Evolutionary conservation across 2,329 filamentous ascomycete species (phyloP).

Genomic region (Plectosphaerella cucumerina): DNA sequence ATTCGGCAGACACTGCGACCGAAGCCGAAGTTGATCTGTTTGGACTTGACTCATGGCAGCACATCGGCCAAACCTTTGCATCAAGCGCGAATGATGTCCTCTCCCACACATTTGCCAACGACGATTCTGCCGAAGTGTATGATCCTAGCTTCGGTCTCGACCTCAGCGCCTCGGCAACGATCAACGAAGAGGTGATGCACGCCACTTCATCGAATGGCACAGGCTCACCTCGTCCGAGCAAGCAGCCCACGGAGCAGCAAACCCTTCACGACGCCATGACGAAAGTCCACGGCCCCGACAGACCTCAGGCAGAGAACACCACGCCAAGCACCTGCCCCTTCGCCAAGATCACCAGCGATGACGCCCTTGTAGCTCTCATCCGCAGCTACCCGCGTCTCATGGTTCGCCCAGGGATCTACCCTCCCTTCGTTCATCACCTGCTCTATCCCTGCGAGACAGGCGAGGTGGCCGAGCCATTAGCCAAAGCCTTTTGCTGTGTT

Average conservation of each 20-base stretch:
- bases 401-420: constrained; percentile 7
- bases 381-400: constrained; percentile 7
- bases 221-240: not conserved
- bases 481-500: not conserved
- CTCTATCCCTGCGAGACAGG: constrained; percentile 8
- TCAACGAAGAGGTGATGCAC: not conserved
- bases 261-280: not conserved
- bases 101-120: not conserved
- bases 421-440: constrained; percentile 10
- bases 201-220: not conserved
- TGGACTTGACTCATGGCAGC: too few relatives aligned
- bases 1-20: too few relatives aligned
- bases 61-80: not conserved
- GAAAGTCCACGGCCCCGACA: not conserved
- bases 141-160: not conserved
- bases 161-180: not conserved
- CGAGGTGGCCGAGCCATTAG: constrained; percentile 9
- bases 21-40: too few relatives aligned
- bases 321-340: not conserved
- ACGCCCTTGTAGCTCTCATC: constrained; percentile 7
- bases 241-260: not conserved
- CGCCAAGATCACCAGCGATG: not conserved
- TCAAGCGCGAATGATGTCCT: not conserved
- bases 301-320: not conserved
- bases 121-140: not conserved